Evolutionary conservation across 495 filamentous ascomycete genomes (phyloP), one percentile per base, ranked within the genome.

Genomic region (Poronia punctata): DNA sequence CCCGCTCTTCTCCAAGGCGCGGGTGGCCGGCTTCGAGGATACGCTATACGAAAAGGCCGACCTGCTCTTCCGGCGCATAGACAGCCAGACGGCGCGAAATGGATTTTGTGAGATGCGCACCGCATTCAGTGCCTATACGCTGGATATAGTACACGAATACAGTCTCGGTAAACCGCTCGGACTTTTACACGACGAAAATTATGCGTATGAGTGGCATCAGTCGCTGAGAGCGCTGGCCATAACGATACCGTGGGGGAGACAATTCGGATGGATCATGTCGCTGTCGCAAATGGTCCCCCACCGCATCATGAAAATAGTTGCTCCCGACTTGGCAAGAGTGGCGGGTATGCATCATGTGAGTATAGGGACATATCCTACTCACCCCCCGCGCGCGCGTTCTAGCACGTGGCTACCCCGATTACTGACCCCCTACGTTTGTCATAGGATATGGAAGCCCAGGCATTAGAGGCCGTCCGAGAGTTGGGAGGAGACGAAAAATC

Each of bases 361-460:
- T 34, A 8, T 4, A 2, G 1, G 7, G 5, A 4, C 15, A 26
- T n/a, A 9, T 17, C 12, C 34, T 11, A 7, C 20, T 9, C 19
- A 15, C n/a, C 11, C 20, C 7, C 3, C 16, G 5, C 7, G 26
- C 14, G n/a, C 22, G 19, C 22, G 17, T 16, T 15, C n/a, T 14
- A 15, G 10, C 8, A 35, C n/a, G 16, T 23, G 24, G 11, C 7
- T 6, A n/a, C 16, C 22, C 7, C 14, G 11, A 5, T 40, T 1
- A 32, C 28, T 7, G 9, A 18, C 5, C 1, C 9, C 18, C 14
- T 7, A n/a, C n/a, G n/a, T n/a, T n/a, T n/a, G n/a, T n/a, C n/a
- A 7, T 16, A 41, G 38, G 38, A 41, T n/a, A 41, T 41, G 38
- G 38, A 41, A 15, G 38, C 29, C 10, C 38, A 41, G 26, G 28